Base-by-base conservation (phyloP, 73 alveolate species). In the Uronychia binucleata region DNA sequence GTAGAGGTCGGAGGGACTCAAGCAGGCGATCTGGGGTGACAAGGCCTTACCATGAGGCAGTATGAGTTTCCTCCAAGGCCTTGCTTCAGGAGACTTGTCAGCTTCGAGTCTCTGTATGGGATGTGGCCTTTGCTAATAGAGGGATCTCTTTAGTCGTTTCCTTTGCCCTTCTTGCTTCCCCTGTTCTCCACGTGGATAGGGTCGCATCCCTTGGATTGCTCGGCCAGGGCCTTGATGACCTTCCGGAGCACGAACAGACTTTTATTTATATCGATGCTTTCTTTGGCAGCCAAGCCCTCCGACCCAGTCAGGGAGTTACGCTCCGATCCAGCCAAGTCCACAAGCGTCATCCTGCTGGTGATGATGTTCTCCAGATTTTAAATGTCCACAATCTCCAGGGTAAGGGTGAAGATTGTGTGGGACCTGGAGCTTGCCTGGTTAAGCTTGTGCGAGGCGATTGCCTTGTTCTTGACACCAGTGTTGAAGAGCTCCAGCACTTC, bases 201-300 rank as follows among this genome's bases (percentile, higher is more conserved):
- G 29, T 79, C 78, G 28, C 31, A 8, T 28, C 26, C 86, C n/a
- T 57, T 67, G 74, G 74, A 1, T 26, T 58, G 28, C 31, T 76
- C 98, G 28, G 98, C 80, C 75, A 96, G 87, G 29, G 92, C 94
- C 74, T 96, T 94, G 8, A 97, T 97, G 32, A 97, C 98, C 81
- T 97, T 90, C 67, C 99, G 95, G 31, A 97, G 90, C 0, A 98
- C 94, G 83, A 96, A 95, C 29, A 97, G 93, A 30, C 98, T 93
- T 81, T 97, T 95, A 92, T 97, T 97, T 1, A 97, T 97, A 75
- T 96, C 97, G 31, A 97, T 96, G 28, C 97, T 88, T 93, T 97
- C 99, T 85, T 97, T 93, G 26, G 88, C 87, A 31, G 88, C 92
- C 83, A 88, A 77, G 28, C 99, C 98, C 87, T 95, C 96, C 27